Evolutionary conservation across 2,329 filamentous ascomycete genomes (phyloP).

Genomic region (Alternaria incomplexa): DNA sequence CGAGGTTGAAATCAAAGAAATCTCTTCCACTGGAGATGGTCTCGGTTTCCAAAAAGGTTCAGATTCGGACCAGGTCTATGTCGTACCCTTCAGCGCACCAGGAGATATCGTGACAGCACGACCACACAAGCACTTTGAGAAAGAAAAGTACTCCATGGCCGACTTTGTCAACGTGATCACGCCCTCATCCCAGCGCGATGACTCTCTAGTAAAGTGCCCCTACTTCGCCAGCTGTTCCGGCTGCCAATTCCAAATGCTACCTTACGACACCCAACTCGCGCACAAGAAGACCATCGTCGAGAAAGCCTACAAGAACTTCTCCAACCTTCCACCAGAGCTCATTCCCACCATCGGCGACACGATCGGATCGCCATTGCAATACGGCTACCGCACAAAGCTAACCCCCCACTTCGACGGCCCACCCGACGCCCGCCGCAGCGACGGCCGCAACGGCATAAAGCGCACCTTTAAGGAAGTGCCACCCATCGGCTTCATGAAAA

Average conservation of each 20-base stretch:
- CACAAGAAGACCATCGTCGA: conserved; percentile 88
- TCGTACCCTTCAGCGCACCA: conserved; percentile 86
- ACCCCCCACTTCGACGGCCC: conserved; percentile 94
- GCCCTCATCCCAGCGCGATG: conserved; percentile 77
- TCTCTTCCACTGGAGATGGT: conserved; percentile 93
- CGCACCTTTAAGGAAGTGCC: conserved; percentile 70
- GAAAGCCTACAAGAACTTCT: conserved; percentile 92
- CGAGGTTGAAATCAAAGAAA: conserved; percentile 77
- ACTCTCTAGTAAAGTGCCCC: conserved; percentile 76
- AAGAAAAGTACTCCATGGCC: conserved; percentile 73
- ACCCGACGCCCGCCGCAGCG: conserved; percentile 56
- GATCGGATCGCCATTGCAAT: conserved; percentile 87
- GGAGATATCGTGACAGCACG: conserved; percentile 83
- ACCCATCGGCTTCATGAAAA: conserved; percentile 87
- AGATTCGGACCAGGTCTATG: conserved; percentile 73
- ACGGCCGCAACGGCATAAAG: conserved; percentile 59
- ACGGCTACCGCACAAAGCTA: conserved; percentile 93
- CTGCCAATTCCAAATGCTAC: conserved; percentile 97
- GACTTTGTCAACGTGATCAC: conserved; percentile 81
- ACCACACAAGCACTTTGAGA: conserved; percentile 72
- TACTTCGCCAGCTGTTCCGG: conserved; percentile 88
- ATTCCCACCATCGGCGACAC: conserved; percentile 82
- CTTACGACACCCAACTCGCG: conserved; percentile 81
- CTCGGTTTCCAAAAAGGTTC: conserved; percentile 73
- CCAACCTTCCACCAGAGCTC: conserved; percentile 74